Percentiles rank a stretch among this genome's conserved stretches.
These are phyloP conservation scores for Circinella umbellata DNA, from an alignment of 371 early-diverging fungal genomes.

Conservation along the genomic window DNA sequence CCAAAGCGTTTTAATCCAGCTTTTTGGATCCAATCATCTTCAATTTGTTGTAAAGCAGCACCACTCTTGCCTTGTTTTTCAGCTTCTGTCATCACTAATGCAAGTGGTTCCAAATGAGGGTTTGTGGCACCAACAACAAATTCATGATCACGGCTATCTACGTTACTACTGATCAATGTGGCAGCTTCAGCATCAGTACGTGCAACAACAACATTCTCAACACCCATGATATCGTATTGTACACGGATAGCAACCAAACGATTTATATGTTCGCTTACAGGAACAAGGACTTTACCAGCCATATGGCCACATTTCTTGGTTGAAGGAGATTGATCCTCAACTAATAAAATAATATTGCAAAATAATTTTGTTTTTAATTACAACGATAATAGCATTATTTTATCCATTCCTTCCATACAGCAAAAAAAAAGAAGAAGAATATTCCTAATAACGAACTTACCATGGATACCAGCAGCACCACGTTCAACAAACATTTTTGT, in stretches of 20 bases:
- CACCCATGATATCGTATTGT: constrained; percentile 98
- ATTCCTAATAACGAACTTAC: constrained; percentile 27
- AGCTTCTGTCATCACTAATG: constrained; percentile 81
- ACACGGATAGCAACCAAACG: constrained; percentile 95
- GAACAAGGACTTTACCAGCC: constrained; percentile 98
- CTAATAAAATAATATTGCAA: constrained; percentile 21
- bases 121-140: constrained; percentile 95
- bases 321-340: constrained; percentile 96
- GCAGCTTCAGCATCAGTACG: constrained; percentile 99
- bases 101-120: constrained; percentile 75
- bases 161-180: constrained; percentile 93
- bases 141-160: constrained; percentile 96
- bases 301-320: constrained; percentile 99
- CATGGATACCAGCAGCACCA: constrained; percentile 92
- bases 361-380: too few species aligned
- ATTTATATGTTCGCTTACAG: constrained; percentile 96
- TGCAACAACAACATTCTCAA: constrained; percentile 92
- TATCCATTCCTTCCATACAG: too few species aligned
- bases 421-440: too few species aligned
- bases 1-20: constrained; percentile 88
- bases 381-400: too few species aligned
- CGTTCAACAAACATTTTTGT: constrained; percentile 96
- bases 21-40: constrained; percentile 86
- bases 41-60: constrained; percentile 80
- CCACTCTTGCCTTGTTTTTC: constrained; percentile 78